A percentile compares a stretch with the other conserved stretches of the same genome.
Conservation (phyloP, 805 yeast genomes). For the Jamesozyma spencerorum region DNA sequence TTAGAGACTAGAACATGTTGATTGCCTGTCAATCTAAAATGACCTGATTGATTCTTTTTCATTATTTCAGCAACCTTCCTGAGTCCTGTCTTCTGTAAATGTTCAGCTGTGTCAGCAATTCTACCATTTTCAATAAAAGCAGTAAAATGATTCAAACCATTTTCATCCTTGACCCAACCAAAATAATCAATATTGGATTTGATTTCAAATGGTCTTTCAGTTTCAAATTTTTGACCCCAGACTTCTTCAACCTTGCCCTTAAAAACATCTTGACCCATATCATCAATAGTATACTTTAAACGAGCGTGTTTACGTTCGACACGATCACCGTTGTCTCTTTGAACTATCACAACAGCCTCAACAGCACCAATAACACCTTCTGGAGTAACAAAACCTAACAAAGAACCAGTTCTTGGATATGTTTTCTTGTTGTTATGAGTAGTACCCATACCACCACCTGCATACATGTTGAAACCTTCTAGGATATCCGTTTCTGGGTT, state of each 20-base stretch:
- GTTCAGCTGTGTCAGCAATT: conserved; percentile 83
- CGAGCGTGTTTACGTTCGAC: conserved; percentile 95
- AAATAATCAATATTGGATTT: conserved; percentile 83
- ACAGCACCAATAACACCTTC: conserved; percentile 70
- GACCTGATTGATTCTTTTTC: conserved; percentile 54
- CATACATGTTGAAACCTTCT: conserved; percentile 77
- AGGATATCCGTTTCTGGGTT: conserved; percentile 49
- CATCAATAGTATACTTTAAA: conserved; percentile 92
- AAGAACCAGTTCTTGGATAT: conserved; percentile 88
- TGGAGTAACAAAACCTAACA: conserved; percentile 63
- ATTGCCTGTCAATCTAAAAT: conserved; percentile 90
- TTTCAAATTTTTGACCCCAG: conserved; percentile 66
- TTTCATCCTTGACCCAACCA: conserved; percentile 88
- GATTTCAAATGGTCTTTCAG: conserved; percentile 64
- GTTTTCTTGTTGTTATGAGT: conserved; percentile 96
- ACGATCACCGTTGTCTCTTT: conserved; percentile 92
- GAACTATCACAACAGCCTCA: conserved; percentile 87
- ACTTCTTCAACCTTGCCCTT: conserved; percentile 72
- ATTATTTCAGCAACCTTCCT: conserved; percentile 66
- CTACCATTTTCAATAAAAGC: conserved; percentile 94
- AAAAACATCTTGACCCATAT: conserved; percentile 80
- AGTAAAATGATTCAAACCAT: conserved; percentile 80
- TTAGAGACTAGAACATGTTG: conserved; percentile 79
- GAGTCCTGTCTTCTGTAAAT: conserved; percentile 84
- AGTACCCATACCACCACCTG: conserved; percentile 99